phyloP scores from a whole-genome alignment of 164 flowering plant species.

The Chimonanthus salicifolius region DNA sequence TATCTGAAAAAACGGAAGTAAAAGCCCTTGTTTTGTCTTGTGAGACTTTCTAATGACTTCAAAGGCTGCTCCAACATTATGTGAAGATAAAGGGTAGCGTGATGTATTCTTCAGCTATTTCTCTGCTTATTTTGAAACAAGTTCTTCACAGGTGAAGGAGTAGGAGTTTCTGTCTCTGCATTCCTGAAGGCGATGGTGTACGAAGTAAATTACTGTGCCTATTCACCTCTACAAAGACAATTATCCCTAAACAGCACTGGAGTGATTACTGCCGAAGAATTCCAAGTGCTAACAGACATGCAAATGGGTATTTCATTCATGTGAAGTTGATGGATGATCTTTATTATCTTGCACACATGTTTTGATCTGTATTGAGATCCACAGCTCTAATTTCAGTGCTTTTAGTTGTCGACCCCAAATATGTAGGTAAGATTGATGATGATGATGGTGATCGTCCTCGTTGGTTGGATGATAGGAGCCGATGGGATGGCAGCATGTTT shows the following conservation, averaged over 20 bases:
- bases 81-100: no score
- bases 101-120: no score
- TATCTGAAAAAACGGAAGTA: no score
- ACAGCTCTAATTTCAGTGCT: neutral
- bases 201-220: constrained; percentile 69
- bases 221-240: constrained; percentile 37
- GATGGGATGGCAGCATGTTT: neutral
- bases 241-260: constrained; percentile 20
- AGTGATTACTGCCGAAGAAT: constrained; percentile 36
- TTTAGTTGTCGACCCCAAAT: neutral
- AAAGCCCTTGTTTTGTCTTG: no score
- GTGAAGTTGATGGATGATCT: neutral
- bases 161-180: constrained; percentile 50
- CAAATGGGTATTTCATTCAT: constrained; percentile 27
- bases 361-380: neutral
- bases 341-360: neutral
- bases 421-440: neutral
- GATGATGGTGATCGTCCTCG: neutral
- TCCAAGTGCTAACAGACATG: constrained; percentile 28
- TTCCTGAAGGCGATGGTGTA: constrained; percentile 37
- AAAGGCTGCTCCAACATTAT: no score
- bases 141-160: constrained; percentile 56
- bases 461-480: no score
- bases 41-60: no score
- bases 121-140: no score